A percentile compares a stretch with the other conserved stretches of the same genome.
phyloP scores from a whole-genome alignment of 78 protist genomes.

The Dictyostelium intermedium region DNA sequence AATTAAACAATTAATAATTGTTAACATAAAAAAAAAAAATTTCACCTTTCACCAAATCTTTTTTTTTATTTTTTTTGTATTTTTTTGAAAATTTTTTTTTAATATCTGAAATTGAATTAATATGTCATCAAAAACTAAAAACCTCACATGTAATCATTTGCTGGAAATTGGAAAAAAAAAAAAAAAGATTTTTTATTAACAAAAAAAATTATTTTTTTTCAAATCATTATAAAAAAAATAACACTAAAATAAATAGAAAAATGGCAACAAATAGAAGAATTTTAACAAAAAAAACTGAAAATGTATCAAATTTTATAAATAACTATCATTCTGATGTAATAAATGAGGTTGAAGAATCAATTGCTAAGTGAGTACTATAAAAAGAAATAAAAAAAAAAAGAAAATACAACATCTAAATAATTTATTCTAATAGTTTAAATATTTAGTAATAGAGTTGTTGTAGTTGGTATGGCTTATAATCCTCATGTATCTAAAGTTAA shows the following conservation, averaged over 20 bases:
- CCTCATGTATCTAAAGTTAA: not conserved
- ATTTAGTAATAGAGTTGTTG: constrained; percentile 27
- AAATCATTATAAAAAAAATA: not conserved
- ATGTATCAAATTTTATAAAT: not conserved
- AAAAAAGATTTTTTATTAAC: not conserved
- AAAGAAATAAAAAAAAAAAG: not conserved
- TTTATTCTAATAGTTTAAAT: not conserved
- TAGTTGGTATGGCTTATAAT: constrained; percentile 62
- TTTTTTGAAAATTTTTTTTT: no score
- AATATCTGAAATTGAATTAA: no score
- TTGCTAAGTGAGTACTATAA: not conserved
- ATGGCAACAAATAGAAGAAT: constrained; percentile 28
- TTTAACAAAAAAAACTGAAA: not conserved
- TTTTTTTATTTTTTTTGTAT: no score
- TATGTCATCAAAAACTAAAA: no score
- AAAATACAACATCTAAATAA: not conserved
- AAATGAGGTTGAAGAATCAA: constrained; percentile 34
- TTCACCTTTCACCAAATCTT: not conserved
- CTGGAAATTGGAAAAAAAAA: no score
- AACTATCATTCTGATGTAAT: constrained; percentile 40
- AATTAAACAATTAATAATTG: no score
- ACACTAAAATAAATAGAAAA: not conserved
- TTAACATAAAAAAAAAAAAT: not conserved
- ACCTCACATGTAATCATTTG: no score
- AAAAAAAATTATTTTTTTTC: not conserved